These are phyloP conservation scores for Plasmodium blacklocki DNA, from an alignment of 169 alveolate genomes.

Conservation along the genomic window DNA sequence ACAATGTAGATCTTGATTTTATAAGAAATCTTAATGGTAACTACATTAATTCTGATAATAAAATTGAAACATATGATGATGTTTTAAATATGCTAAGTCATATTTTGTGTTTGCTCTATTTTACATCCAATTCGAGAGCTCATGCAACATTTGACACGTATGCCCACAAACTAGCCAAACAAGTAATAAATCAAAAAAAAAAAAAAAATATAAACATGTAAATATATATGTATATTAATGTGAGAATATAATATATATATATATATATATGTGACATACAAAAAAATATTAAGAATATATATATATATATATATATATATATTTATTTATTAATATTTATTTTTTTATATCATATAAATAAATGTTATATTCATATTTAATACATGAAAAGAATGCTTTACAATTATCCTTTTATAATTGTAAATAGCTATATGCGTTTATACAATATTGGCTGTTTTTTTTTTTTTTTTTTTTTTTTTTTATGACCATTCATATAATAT, in stretches of 20 bases:
- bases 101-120: conserved; percentile 53
- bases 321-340: too few species aligned
- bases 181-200: conserved; percentile 33
- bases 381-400: too few species aligned
- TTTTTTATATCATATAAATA: too few species aligned
- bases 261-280: not conserved
- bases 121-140: conserved; percentile 44
- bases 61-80: conserved; percentile 27
- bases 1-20: conserved; percentile 15
- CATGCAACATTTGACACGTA: conserved; percentile 58
- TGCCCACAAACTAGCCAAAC: conserved; percentile 66
- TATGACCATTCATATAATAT: not conserved
- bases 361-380: too few species aligned
- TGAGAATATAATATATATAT: not conserved
- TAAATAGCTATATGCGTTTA: too few species aligned
- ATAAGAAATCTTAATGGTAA: not conserved
- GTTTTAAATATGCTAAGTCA: conserved; percentile 46
- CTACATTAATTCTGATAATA: not conserved
- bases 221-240: not conserved
- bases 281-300: not conserved
- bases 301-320: too few species aligned
- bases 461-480: not conserved
- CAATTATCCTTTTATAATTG: too few species aligned
- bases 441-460: not conserved
- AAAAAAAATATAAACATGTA: not conserved